phyloP scores from a whole-genome alignment of 139 green algal genomes.

The Raphidocelis subcapitata region DNA sequence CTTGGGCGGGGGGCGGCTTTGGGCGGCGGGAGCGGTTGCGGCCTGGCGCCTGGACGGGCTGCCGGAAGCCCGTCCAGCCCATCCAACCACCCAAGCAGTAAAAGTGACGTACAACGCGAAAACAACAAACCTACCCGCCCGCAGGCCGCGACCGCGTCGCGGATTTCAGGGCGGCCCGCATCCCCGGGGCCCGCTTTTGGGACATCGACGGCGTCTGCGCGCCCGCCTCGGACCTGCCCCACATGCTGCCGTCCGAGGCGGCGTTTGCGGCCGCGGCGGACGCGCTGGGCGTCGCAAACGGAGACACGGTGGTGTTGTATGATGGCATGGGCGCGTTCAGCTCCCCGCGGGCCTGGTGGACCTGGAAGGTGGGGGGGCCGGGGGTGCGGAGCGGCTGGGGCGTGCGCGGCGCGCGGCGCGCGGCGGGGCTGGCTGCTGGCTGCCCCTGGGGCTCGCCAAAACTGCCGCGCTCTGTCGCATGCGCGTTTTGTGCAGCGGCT shows the following conservation, averaged over 20 bases:
- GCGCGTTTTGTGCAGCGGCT: no score
- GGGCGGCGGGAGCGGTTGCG: background rate
- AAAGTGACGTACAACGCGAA: background rate
- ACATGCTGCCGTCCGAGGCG: slow-evolving; percentile 69
- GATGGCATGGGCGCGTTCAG: slow-evolving; percentile 89
- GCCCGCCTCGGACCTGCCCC: slow-evolving; percentile 45
- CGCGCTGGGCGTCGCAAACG: slow-evolving; percentile 70
- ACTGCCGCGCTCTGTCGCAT: no score
- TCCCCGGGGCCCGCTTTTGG: slow-evolving; percentile 74
- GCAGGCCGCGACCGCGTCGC: slow-evolving; percentile 40
- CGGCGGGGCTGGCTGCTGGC: no score
- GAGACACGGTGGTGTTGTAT: slow-evolving; percentile 82
- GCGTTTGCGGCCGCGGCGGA: slow-evolving; percentile 84
- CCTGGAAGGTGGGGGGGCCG: slow-evolving; percentile 31
- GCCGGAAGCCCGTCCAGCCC: no score
- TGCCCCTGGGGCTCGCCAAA: no score
- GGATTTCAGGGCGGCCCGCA: slow-evolving; percentile 67
- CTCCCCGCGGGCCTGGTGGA: slow-evolving; percentile 90
- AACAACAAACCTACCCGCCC: background rate
- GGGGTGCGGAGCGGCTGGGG: background rate
- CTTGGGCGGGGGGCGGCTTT: background rate
- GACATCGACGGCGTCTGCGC: slow-evolving; percentile 65
- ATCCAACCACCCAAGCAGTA: background rate
- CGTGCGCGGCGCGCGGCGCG: no score
- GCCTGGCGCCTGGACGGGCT: no score